Base-by-base conservation (phyloP, 768 basidiomycete species). In the Serendipita vermifera region DNA sequence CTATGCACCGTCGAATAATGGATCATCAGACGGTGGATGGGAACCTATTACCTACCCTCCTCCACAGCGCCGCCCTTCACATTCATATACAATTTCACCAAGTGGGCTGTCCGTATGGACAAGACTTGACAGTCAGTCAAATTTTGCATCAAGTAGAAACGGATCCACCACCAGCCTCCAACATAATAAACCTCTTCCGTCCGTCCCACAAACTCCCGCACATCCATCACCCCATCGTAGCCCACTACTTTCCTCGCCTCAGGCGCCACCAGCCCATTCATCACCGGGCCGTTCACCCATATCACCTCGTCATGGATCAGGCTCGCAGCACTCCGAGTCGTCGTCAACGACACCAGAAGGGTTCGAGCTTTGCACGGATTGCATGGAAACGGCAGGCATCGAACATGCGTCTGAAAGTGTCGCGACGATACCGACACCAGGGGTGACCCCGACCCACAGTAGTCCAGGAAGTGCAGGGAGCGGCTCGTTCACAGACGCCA, bases 321-420 rank as follows among this genome's bases (percentile, higher is more conserved):
- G 40, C 46, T 41, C 55, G 5, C 46, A 58, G 39, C 14, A 26
- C n/a, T 40, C 38, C 17, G 26, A 33, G 38, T 48, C 55, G 5
- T 57, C 33, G 17, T 35, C 58, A 15, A 22, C 58, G 3, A 22
- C 53, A 6, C 57, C 56, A 13, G 48, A 61, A 5, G 91, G 90
- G 1, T 94, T 84, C 64, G 92, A 96, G 66, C 78, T 96, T 29
- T 97, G 92, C 66, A 74, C 80, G 0, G 74, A 71, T 4, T 97
- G 92, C 64, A 75, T 97, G 36, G 84, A 87, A 64, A 70, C 75
- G 5, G 82, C 78, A 20, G 92, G 92, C 13, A 77, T 90, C 26
- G 72, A 75, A 38, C 93, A 96, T 65, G 83, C 87, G 3, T 36
- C 56, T 26, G 41, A 31, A 32, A 22, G 39, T 15, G 13, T 29